Evolutionary conservation across 345 rosid species (phyloP).

Genomic region (Heritiera littoralis): DNA sequence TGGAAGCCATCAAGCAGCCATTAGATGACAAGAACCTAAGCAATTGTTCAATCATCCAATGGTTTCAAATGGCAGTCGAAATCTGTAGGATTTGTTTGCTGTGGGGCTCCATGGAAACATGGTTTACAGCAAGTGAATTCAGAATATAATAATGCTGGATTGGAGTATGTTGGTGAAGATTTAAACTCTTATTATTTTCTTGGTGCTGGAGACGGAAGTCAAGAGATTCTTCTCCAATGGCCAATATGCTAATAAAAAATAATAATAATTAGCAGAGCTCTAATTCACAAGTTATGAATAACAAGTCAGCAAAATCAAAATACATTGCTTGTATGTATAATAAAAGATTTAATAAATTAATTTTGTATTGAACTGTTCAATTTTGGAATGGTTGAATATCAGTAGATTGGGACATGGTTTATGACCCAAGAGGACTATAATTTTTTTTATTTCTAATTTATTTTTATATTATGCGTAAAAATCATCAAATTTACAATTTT

Average conservation of each 20-base stretch:
- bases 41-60: neutral
- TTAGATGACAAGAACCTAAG: neutral
- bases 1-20: constrained; percentile 13
- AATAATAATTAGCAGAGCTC: neutral
- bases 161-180: constrained; percentile 10
- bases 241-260: neutral
- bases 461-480: no score
- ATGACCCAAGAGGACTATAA: neutral
- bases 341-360: neutral
- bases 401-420: neutral
- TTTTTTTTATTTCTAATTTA: no score
- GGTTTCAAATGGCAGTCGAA: neutral
- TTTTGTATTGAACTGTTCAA: neutral
- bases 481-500: no score
- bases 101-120: neutral
- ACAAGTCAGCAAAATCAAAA: neutral
- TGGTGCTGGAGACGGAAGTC: neutral
- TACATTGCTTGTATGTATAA: neutral
- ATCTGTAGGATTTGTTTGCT: neutral
- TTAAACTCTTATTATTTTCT: neutral
- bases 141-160: neutral
- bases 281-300: neutral
- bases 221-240: neutral
- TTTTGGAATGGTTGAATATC: neutral
- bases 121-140: neutral